These are phyloP conservation scores for Pinus albicaulis DNA, from an alignment of 75 land plant genomes.

Conservation along the genomic window DNA sequence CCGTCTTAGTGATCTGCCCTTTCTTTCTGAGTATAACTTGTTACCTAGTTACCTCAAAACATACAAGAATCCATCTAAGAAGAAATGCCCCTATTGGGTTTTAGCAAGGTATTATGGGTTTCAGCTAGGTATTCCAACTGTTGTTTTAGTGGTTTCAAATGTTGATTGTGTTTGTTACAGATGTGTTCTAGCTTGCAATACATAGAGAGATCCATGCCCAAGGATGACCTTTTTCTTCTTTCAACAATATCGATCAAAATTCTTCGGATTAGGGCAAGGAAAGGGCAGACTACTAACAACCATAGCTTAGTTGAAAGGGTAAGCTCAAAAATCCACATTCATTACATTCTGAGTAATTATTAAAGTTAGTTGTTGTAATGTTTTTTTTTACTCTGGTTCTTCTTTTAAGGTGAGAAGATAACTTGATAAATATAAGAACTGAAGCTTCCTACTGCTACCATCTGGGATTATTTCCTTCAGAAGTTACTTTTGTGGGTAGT, in stretches of 20 bases:
- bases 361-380: background rate
- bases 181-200: no score
- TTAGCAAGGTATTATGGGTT: no score
- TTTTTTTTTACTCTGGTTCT: background rate
- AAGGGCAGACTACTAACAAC: constrained; percentile 31
- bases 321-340: background rate
- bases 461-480: background rate
- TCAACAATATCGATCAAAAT: constrained; percentile 4
- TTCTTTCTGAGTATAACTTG: no score
- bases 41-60: no score
- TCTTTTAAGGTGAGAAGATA: constrained; percentile 38
- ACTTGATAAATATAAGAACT: background rate
- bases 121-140: no score
- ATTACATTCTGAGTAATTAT: background rate
- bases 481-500: background rate
- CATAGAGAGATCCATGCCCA: no score
- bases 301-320: constrained; percentile 30
- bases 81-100: no score
- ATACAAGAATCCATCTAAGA: no score
- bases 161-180: no score
- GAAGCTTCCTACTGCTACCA: background rate
- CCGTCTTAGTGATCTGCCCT: no score
- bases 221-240: constrained; percentile 24
- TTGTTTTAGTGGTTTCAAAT: no score
- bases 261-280: constrained; percentile 12